Percentiles rank a stretch among this genome's conserved stretches.
phyloP scores from a whole-genome alignment of 192 early-diverging fungal species.

The Linnemannia schmuckeri region DNA sequence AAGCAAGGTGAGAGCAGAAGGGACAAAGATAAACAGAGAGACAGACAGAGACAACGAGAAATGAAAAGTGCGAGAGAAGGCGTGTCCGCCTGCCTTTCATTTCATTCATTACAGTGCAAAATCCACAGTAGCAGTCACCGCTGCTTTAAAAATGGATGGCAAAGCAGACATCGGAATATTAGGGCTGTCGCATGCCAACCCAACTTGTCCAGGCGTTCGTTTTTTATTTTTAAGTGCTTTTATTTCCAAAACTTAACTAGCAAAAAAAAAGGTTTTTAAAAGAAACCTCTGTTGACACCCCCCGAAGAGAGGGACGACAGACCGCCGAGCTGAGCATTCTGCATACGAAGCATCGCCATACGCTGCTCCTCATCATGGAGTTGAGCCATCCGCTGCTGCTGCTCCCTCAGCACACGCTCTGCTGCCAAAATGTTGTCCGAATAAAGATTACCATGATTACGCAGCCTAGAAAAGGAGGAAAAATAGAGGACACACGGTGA shows the following conservation, averaged over 20 bases:
- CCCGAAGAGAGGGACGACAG: conserved; percentile 27
- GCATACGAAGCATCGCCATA: conserved; percentile 31
- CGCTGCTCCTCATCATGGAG: conserved; percentile 47
- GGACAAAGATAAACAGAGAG: not conserved
- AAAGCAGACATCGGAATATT: too few species aligned
- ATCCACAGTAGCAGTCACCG: too few species aligned
- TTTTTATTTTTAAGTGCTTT: not conserved
- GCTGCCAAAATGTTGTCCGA: conserved; percentile 51
- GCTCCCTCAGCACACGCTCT: conserved; percentile 44
- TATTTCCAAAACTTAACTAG: not conserved
- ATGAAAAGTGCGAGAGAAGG: not conserved
- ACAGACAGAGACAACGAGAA: not conserved
- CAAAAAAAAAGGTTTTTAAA: conserved; percentile 8
- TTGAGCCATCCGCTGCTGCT: conserved; percentile 53
- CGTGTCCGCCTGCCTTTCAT: too few species aligned
- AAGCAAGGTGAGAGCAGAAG: not conserved
- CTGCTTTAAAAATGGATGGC: too few species aligned
- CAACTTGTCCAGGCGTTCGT: not conserved
- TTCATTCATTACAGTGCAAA: too few species aligned
- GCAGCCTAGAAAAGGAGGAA: conserved; percentile 20
- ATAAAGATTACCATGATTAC: conserved; percentile 44
- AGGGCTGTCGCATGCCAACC: not conserved
- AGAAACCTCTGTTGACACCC: conserved; percentile 32
- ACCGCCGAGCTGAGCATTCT: conserved; percentile 22
- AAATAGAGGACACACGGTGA: not conserved